phyloP scores from a whole-genome alignment of 805 yeast species.

The Saturnispora saitoi region DNA sequence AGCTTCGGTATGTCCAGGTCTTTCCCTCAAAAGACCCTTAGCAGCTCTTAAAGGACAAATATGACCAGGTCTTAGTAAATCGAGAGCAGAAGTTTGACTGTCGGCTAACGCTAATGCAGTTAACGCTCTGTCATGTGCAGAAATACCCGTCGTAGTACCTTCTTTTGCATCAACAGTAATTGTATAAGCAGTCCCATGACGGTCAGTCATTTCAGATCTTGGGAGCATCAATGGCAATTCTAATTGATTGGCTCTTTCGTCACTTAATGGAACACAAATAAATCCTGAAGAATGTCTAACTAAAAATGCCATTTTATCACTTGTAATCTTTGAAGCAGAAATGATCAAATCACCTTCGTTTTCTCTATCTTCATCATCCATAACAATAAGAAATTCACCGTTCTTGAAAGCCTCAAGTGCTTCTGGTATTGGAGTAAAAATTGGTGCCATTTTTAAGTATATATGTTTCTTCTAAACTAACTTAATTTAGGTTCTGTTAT shows the following conservation, averaged over 20 bases:
- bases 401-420: constrained; percentile 64
- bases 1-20: constrained; percentile 98
- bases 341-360: constrained; percentile 95
- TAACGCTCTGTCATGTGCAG: constrained; percentile 86
- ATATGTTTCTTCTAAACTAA: too few relatives aligned
- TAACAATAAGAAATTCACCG: constrained; percentile 85
- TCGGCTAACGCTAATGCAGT: constrained; percentile 70
- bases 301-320: constrained; percentile 87
- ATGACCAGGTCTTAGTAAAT: constrained; percentile 90
- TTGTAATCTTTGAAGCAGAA: constrained; percentile 77
- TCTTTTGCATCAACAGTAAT: constrained; percentile 78
- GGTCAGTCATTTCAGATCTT: constrained; percentile 44
- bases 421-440: constrained; percentile 51
- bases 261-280: constrained; percentile 83
- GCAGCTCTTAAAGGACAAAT: constrained; percentile 86
- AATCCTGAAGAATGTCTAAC: constrained; percentile 85
- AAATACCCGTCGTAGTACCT: constrained; percentile 95
- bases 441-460: background rate
- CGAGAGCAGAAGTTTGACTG: constrained; percentile 43
- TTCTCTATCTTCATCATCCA: constrained; percentile 94
- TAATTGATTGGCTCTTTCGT: constrained; percentile 67
- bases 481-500: background rate
- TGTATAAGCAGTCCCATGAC: constrained; percentile 96
- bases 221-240: constrained; percentile 73
- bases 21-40: constrained; percentile 67